Evolutionary conservation across 2,329 filamentous ascomycete species (phyloP), one percentile per base, ranked within the genome.

Genomic region (Polytolypa hystricis): DNA sequence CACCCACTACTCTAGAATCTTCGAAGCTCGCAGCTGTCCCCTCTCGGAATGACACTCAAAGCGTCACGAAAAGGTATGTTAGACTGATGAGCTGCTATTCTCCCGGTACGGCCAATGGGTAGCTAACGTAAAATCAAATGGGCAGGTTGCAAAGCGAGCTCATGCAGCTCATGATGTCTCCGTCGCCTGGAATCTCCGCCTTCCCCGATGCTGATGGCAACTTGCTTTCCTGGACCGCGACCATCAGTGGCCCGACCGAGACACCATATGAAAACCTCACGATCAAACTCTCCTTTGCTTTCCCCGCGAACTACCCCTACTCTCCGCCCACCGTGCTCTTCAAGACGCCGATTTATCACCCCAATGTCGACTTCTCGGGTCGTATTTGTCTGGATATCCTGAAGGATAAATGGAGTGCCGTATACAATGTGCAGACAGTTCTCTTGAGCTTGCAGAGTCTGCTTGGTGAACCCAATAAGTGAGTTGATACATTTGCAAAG

Each of bases 341-440:
- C 77, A 93, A 87, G 69, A 98, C 93, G 5, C 91, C 91, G 25
- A 95, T 98, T 64, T 98, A 96, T 70, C 91, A 98, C 62, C 91
- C 91, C 37, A 98, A 98, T 53, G 84, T 98, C 50, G 91, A 98
- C 66, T 95, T 98, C 67, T 87, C 83, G 3, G 91, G 91, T 27
- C 77, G 91, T 39, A 98, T 98, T 62, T 98, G 91, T 61, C 72
- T 98, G 42, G 93, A 98, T 56, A 98, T 98, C 49, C 71, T 98
- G 47, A 96, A 95, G 72, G 91, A 96, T 62, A 95, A 95, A 68
- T 98, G 91, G 91, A 94, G 86, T 41, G 86, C 91, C 12, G 87
- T 93, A 29, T 93, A 95, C 72, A 96, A 96, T 56, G 86, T 93
- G 43, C 84, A 93, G 61, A 93, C 82, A 31, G 84, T 98, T 31